These are phyloP conservation scores for Aspergillus melleus DNA, from an alignment of 2,329 filamentous ascomycete species.

Conservation along the genomic window DNA sequence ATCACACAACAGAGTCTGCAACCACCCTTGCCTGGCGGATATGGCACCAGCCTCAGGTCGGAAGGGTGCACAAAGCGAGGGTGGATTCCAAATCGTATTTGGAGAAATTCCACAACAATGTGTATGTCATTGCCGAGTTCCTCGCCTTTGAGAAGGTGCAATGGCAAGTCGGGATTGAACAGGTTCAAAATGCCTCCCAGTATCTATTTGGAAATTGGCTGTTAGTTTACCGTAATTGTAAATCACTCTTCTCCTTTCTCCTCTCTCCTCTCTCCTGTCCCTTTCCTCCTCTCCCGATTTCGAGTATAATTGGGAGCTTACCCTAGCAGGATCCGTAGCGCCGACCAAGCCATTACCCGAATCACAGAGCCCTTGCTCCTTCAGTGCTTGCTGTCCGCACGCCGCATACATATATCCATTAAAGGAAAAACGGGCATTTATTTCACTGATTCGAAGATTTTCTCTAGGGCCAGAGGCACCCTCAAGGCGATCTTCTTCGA, in stretches of 20 bases:
- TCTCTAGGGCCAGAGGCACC: background rate
- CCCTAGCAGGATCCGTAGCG: background rate
- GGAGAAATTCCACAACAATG: background rate
- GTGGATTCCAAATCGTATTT: background rate
- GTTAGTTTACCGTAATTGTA: background rate
- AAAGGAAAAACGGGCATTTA: slow-evolving; percentile 26
- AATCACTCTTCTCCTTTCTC: no score
- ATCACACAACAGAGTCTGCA: background rate
- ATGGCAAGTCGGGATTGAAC: background rate
- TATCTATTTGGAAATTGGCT: background rate
- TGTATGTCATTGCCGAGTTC: background rate
- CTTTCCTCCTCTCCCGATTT: no score
- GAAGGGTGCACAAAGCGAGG: background rate
- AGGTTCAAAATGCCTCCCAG: background rate
- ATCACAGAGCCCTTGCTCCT: background rate
- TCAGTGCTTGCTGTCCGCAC: background rate
- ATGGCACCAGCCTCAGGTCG: background rate
- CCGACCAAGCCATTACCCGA: background rate
- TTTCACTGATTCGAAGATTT: slow-evolving; percentile 24
- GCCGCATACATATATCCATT: slow-evolving; percentile 20
- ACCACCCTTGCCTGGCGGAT: background rate
- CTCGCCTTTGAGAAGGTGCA: slow-evolving; percentile 3
- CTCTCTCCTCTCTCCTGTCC: no score
- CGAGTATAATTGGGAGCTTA: background rate
- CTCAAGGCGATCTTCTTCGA: slow-evolving; percentile 10